Conservation (phyloP, 495 filamentous ascomycete genomes). For the Immersiella caudata region DNA sequence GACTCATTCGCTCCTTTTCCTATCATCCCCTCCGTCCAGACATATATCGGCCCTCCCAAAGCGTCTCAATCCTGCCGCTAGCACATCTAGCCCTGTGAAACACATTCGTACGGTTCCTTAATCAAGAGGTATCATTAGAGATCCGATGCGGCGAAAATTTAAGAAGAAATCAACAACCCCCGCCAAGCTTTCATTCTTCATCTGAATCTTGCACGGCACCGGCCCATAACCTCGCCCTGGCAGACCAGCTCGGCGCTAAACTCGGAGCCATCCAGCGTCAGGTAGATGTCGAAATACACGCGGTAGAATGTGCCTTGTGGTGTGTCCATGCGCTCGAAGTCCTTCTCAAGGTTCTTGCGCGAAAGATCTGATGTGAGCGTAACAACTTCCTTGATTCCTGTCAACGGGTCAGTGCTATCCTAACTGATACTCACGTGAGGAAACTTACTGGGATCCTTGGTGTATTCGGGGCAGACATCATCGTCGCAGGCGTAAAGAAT, state of each 20-base stretch:
- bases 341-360: conserved; percentile 97
- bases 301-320: conserved; percentile 98
- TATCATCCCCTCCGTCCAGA: conserved; percentile 7
- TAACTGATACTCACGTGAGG: neutral
- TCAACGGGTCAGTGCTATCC: neutral
- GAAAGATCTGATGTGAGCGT: conserved; percentile 96
- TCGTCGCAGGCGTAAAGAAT: conserved; percentile 98
- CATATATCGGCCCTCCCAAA: neutral
- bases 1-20: conserved; percentile 10
- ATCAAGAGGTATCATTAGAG: conserved; percentile 44
- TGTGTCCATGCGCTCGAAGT: conserved; percentile 99
- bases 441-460: conserved; percentile 95
- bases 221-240: conserved; percentile 98
- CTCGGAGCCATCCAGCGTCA: conserved; percentile 94
- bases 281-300: conserved; percentile 77
- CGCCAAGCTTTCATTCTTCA: conserved; percentile 35
- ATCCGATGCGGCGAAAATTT: conserved; percentile 30
- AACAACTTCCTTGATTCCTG: conserved; percentile 99
- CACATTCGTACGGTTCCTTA: conserved; percentile 25
- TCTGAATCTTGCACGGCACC: conserved; percentile 85
- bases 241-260: conserved; percentile 98
- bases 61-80: neutral
- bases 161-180: conserved; percentile 28
- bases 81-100: conserved; percentile 1
- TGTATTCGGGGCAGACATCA: conserved; percentile 97